Evolutionary conservation across 352 stramenopile genomes (phyloP), one percentile per base, ranked within the genome.

Genomic region (Globisporangium nagaii): DNA sequence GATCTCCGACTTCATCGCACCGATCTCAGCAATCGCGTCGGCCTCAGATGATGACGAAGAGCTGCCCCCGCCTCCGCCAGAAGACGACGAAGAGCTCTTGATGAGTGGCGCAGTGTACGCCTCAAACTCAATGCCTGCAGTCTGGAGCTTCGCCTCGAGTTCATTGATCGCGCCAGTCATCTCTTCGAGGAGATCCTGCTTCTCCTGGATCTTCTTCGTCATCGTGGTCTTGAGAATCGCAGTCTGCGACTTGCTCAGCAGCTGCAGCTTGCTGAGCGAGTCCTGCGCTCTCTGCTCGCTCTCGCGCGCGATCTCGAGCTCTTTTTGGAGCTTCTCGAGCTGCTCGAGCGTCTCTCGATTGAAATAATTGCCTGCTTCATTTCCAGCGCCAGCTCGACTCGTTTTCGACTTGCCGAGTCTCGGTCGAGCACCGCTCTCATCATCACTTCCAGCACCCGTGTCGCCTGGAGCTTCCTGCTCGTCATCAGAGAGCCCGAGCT

Each of bases 231-330:
- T 94, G 22, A 92, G 60, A 13, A 94, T 92, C 17, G 78, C 80
- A 27, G 79, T 91, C 56, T 92, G 81, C 22, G 79, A 91, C 48
- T 91, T 92, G 66, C 82, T 94, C 17, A 94, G 44, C 20, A 94
- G 68, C 53, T 92, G 79, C 24, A 94, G 58, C 28, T 94, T 94
- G 39, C 61, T 79, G 12, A 94, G 66, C 17, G 84, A 94, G 30
- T 91, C 84, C 39, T 92, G 81, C 5, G 72, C 77, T 34, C 76
- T 85, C 44, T 89, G 75, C 27, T 94, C 84, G 17, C 72, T 77
- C 43, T 87, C 74, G 4, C 73, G 66, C 2, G 84, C 79, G 27
- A 70, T 65, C 27, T 81, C 56, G 11, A 92, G 54, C 13, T 92
- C 74, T 15, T 70, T 64, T 37, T 83, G 70, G 25, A 88, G 65